Conservation (phyloP, 306 rosid genomes). For the Lithocarpus polystachyus region DNA sequence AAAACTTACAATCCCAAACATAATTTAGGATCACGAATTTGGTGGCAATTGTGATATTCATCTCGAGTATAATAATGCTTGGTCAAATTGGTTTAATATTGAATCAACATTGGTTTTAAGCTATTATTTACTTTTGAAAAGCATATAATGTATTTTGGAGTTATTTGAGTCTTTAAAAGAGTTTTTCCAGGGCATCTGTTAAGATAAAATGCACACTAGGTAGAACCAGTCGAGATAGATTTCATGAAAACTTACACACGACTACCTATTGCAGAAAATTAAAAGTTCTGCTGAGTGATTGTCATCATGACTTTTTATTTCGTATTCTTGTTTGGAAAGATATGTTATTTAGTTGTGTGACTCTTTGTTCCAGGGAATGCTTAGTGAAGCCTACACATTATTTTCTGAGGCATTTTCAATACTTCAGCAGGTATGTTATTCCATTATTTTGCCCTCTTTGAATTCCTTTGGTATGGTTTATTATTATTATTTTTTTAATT, state of each 20-base stretch:
- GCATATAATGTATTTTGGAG: not conserved
- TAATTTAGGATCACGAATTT: not conserved
- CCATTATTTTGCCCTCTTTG: conserved; percentile 16
- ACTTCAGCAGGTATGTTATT: conserved; percentile 78
- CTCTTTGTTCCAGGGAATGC: conserved; percentile 77
- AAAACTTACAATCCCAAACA: not conserved
- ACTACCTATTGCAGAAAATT: not conserved
- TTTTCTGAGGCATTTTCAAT: conserved; percentile 96
- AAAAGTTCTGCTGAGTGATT: not conserved
- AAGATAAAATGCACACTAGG: not conserved
- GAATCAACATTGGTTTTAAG: not conserved
- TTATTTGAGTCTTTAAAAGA: not conserved
- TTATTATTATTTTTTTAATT: not conserved
- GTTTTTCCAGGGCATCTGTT: not conserved
- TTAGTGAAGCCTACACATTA: conserved; percentile 91
- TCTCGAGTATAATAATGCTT: not conserved
- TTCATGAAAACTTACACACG: not conserved
- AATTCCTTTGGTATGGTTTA: not conserved
- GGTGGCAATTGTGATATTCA: not conserved
- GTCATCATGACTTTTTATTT: not conserved
- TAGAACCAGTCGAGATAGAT: not conserved
- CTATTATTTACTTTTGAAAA: not conserved
- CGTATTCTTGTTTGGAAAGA: not conserved
- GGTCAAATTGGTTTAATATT: not conserved
- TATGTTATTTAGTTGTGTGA: not conserved